These are phyloP conservation scores for Mycena chlorophos DNA, from an alignment of 768 basidiomycete genomes.

Conservation along the genomic window DNA sequence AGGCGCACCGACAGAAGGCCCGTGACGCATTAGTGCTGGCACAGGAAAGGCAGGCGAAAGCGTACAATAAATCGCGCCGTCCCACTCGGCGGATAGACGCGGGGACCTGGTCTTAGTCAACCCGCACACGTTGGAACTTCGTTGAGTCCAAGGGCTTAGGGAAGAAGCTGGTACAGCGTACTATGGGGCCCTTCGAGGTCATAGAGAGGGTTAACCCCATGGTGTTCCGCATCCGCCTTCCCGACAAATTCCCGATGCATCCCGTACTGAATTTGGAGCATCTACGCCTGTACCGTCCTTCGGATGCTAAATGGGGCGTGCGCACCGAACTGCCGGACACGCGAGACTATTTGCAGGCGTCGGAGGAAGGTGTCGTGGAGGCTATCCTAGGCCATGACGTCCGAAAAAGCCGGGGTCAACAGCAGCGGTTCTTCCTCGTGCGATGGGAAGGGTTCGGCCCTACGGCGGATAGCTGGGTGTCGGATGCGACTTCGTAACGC, in stretches of 20 bases:
- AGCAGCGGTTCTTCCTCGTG: not conserved
- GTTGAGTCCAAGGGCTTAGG: conserved; percentile 16
- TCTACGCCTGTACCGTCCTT: conserved; percentile 2
- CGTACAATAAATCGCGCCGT: not conserved
- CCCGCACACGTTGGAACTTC: conserved; percentile 6
- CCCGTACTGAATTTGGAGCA: too few relatives aligned
- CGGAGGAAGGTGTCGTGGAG: not conserved
- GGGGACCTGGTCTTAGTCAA: conserved; percentile 8
- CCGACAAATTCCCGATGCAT: conserved; percentile 11
- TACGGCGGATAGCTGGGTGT: not conserved
- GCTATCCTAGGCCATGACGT: not conserved
- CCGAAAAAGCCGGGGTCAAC: not conserved
- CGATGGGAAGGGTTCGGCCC: not conserved
- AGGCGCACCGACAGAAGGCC: conserved; percentile 3
- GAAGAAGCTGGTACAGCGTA: conserved; percentile 8
- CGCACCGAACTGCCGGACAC: not conserved
- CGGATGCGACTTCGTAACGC: not conserved
- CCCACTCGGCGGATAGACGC: not conserved
- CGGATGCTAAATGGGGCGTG: not conserved
- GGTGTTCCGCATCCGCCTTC: conserved; percentile 4
- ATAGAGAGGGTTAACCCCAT: conserved; percentile 15
- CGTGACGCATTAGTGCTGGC: too few relatives aligned
- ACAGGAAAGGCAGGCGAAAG: not conserved
- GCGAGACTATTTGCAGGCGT: not conserved
- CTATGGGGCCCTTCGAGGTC: conserved; percentile 18